Evolutionary conservation across 176 grass and related monocot genomes (phyloP).

Genomic region (Oryza glumipatula): DNA sequence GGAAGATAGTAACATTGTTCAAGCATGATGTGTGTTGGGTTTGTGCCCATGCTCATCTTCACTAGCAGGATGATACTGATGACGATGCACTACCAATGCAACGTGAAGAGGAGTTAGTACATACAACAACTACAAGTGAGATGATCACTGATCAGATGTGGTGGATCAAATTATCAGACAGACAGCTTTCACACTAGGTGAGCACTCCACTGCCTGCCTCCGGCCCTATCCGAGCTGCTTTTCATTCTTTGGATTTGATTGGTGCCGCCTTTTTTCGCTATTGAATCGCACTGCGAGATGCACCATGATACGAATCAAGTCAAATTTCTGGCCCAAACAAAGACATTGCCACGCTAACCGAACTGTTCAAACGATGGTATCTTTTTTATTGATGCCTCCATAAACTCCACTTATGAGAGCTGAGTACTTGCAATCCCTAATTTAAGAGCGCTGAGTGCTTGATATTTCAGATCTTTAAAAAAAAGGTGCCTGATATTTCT

Average conservation of each 20-base stretch:
- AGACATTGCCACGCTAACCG: conserved; percentile 12
- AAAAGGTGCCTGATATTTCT: not conserved
- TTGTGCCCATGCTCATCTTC: not conserved
- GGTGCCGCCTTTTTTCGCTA: not conserved
- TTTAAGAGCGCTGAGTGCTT: not conserved
- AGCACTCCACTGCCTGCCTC: conserved; percentile 36
- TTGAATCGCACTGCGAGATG: conserved; percentile 23
- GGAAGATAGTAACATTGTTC: not conserved
- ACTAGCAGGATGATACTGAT: not conserved
- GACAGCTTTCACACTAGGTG: conserved; percentile 41
- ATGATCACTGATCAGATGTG: conserved; percentile 22
- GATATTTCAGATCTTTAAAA: not conserved
- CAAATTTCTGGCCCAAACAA: conserved; percentile 11
- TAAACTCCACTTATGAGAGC: not conserved
- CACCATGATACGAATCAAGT: conserved; percentile 17
- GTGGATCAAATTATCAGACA: conserved; percentile 21
- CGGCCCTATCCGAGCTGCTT: conserved; percentile 13
- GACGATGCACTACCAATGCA: conserved; percentile 7
- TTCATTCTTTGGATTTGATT: conserved; percentile 23
- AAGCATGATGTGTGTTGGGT: not conserved
- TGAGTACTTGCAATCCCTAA: not conserved
- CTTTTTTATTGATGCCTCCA: conserved; percentile 9
- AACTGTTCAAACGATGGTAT: conserved; percentile 15
- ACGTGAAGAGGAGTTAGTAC: not conserved
- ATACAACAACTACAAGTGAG: not conserved